Base-by-base conservation (phyloP, 805 yeast genomes). In the Wickerhamiella siamensis region DNA sequence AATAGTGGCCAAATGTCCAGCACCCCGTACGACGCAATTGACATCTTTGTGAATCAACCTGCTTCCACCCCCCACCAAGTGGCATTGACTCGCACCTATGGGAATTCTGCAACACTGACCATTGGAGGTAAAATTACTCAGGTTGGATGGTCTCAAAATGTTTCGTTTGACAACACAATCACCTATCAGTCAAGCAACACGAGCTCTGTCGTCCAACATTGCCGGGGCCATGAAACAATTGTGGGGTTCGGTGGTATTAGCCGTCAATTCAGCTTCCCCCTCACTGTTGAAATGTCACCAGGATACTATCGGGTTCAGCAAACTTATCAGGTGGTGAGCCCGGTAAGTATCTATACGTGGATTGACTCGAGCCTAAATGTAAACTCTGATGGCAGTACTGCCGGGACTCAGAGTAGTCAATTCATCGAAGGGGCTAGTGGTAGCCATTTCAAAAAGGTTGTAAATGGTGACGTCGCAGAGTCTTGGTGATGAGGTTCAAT, bases 101-200 rank as follows among this genome's bases (percentile, higher is more conserved):
- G 37, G 18, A 45, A 44, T 4, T 41, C 48, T 10, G 54, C 54
- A 1, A 14, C 41, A 2, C 44, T 50, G 14, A 38, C 16, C 9
- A 43, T 50, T 19, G 51, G 49, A 22, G 54, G 54, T 19, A 26
- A 40, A 36, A 17, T 31, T 31, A 41, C 43, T 42, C 26, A 38
- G 14, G 45, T 50, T 18, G 18, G 39, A 38, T 50, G 52, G 52
- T 15, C 21, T 29, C 54, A 50, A 39, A 8, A 21, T n/a, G 44
- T 20, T 4, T 22, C 38, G n/a, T 36, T 40, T n/a, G 50, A 24
- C 48, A 43, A 42, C 42, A 43, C 44, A 41, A 41, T 45, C 3
- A 29, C 42, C 15, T 8, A 8, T 8, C 6, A 24, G 10, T 18
- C 12, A n/a, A 41, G 33, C 19, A 18, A 16, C 26, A 29, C 34